Evolutionary conservation across 2,329 filamentous ascomycete genomes (phyloP).

Genomic region (Fusarium bulbicola): DNA sequence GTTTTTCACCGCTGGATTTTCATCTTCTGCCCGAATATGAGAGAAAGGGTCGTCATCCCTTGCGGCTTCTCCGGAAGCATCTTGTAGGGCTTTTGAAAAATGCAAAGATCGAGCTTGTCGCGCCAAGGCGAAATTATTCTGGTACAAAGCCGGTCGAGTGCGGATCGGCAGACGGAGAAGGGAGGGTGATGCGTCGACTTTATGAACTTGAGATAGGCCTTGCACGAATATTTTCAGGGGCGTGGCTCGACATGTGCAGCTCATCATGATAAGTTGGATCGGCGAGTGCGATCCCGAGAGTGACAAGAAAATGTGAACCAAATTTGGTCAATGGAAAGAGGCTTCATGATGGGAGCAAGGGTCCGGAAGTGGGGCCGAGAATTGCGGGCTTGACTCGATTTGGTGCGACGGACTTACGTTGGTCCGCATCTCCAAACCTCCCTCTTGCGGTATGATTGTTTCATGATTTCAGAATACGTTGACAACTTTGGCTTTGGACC

Average conservation of each 20-base stretch:
- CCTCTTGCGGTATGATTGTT: background rate
- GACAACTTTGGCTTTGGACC: background rate
- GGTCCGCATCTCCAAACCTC: background rate
- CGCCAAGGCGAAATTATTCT: constrained; percentile 23
- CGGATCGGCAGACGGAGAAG: constrained; percentile 30
- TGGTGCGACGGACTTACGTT: constrained; percentile 16
- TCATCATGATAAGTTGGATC: constrained; percentile 49
- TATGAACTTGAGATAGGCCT: constrained; percentile 54
- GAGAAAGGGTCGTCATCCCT: background rate
- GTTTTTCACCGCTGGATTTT: constrained; percentile 3
- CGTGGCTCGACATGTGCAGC: constrained; percentile 57
- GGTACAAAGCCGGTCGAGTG: constrained; percentile 10
- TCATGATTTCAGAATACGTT: background rate
- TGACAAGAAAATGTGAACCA: constrained; percentile 37
- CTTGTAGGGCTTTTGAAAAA: constrained; percentile 32
- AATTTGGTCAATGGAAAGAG: constrained; percentile 28
- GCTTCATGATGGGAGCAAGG: constrained; percentile 35
- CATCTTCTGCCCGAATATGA: background rate
- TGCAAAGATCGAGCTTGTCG: constrained; percentile 40
- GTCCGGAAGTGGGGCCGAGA: constrained; percentile 33
- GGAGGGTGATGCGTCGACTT: constrained; percentile 36
- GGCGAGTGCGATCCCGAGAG: background rate
- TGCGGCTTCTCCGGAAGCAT: constrained; percentile 3
- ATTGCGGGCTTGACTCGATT: background rate
- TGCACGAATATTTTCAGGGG: constrained; percentile 60